Base-by-base conservation (phyloP, 306 rosid species). In the Cucumis hystrix region DNA sequence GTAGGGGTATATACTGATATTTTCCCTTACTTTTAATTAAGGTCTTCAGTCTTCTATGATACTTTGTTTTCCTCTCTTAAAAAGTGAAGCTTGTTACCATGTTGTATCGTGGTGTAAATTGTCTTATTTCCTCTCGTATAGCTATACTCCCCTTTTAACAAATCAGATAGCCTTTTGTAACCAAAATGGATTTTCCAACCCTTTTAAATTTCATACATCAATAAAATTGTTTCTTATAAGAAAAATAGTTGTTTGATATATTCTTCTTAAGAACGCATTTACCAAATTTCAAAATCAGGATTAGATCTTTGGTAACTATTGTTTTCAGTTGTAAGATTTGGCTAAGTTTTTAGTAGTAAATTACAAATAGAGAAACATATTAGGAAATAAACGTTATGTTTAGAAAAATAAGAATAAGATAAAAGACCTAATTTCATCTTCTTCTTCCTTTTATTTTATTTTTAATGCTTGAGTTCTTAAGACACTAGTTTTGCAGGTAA, bases 401-500 rank as follows among this genome's bases (percentile, higher is more conserved):
- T 33, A 17, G 51, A 65, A 39, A 66, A 39, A 37, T 25, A 65
- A 37, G 10, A 1, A 39, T 6, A 65, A 68, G 21, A 43, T 18
- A 43, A 63, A 35, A 35, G 55, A 30, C 52, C 43, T 43, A 54
- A 52, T 78, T 70, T 54, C 59, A 60, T 16, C 49, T 9, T 61
- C 76, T 75, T 39, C 18, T 74, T 39, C 41, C 41, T 39, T 39
- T 39, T 7, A 39, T 39, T 39, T 39, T 47, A 4, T 11, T 68
- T 69, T 74, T 62, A 15, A 15, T 57, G 41, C 71, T 20, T 68
- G 67, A 73, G 73, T 58, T 33, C 52, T 9, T 74, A 61, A 37
- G 51, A 47, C 76, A 67, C 78, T 51, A 20, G 66, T 83, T 79
- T 65, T 89, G 91, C 75, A 96, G 99, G 96, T 92, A 78, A 86